phyloP scores from a whole-genome alignment of 495 filamentous ascomycete species.

The Aspergillus incahuasiensis region DNA sequence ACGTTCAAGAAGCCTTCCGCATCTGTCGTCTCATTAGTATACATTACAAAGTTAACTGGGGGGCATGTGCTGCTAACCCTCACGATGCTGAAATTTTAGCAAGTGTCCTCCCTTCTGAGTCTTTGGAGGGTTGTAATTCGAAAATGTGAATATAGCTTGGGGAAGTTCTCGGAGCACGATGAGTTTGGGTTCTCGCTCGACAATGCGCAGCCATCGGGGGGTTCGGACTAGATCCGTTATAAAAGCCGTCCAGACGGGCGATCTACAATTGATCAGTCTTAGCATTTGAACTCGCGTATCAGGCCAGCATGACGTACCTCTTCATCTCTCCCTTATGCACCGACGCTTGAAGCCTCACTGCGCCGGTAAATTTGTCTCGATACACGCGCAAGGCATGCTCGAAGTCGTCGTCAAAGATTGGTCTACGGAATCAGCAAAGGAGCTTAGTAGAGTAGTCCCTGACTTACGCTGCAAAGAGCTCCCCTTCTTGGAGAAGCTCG shows the following conservation, averaged over 20 bases:
- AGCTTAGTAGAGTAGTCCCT: neutral
- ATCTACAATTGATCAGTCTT: slow-evolving; percentile 19
- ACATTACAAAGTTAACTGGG: neutral
- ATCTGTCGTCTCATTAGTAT: slow-evolving; percentile 24
- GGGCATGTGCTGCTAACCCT: slow-evolving; percentile 23
- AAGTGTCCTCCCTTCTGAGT: slow-evolving; percentile 33
- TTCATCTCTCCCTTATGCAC: slow-evolving; percentile 39
- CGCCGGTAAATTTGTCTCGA: slow-evolving; percentile 58
- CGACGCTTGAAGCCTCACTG: slow-evolving; percentile 54
- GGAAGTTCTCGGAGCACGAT: slow-evolving; percentile 59
- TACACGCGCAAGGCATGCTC: slow-evolving; percentile 69
- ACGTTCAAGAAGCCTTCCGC: slow-evolving; percentile 27
- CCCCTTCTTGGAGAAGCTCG: slow-evolving; percentile 57
- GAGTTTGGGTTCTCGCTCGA: slow-evolving; percentile 43
- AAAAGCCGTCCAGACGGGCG: slow-evolving; percentile 74
- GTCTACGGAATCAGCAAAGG: slow-evolving; percentile 35
- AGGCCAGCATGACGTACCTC: slow-evolving; percentile 23
- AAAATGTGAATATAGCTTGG: slow-evolving; percentile 55
- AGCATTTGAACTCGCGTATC: neutral
- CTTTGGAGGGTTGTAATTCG: slow-evolving; percentile 47
- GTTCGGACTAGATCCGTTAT: slow-evolving; percentile 57
- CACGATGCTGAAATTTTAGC: slow-evolving; percentile 31
- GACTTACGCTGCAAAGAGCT: slow-evolving; percentile 65
- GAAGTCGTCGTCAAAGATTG: slow-evolving; percentile 66
- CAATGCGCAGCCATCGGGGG: slow-evolving; percentile 52